Conservation (phyloP, 2,329 filamentous ascomycete species). For the Neonectria neomacrospora region DNA sequence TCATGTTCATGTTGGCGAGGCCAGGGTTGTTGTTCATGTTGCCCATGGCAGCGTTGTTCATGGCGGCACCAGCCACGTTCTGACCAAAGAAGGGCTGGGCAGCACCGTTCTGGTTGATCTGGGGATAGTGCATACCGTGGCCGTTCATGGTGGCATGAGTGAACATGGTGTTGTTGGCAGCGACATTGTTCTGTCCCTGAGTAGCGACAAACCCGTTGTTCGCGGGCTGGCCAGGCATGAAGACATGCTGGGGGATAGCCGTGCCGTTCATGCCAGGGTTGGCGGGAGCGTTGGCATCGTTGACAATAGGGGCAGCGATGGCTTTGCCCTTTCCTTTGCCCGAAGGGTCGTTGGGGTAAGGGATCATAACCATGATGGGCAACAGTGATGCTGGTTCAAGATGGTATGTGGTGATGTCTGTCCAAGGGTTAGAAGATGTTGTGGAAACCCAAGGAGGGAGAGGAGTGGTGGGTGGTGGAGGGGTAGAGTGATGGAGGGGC, state of each 20-base stretch:
- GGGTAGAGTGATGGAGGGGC: too few species aligned
- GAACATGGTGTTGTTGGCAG: too few species aligned
- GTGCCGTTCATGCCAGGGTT: not conserved
- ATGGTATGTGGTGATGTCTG: not conserved
- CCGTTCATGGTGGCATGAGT: too few species aligned
- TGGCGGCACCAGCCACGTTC: too few species aligned
- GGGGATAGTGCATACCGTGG: too few species aligned
- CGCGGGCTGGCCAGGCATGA: too few species aligned
- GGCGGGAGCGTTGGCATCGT: not conserved
- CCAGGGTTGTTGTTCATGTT: not conserved
- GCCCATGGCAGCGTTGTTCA: too few species aligned
- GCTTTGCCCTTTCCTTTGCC: not conserved
- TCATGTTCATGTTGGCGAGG: too few species aligned
- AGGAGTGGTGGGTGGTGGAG: not conserved
- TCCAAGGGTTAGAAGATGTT: not conserved
- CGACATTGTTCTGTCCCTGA: not conserved
- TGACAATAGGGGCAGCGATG: not conserved
- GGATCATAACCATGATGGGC: not conserved
- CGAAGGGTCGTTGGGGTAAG: not conserved
- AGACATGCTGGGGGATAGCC: not conserved
- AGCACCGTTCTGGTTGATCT: too few species aligned
- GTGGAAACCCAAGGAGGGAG: not conserved
- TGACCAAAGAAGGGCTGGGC: too few species aligned
- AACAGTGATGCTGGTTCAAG: not conserved
- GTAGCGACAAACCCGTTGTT: not conserved